phyloP scores from a whole-genome alignment of 2,329 filamentous ascomycete genomes.

The Rutstroemia sp. region DNA sequence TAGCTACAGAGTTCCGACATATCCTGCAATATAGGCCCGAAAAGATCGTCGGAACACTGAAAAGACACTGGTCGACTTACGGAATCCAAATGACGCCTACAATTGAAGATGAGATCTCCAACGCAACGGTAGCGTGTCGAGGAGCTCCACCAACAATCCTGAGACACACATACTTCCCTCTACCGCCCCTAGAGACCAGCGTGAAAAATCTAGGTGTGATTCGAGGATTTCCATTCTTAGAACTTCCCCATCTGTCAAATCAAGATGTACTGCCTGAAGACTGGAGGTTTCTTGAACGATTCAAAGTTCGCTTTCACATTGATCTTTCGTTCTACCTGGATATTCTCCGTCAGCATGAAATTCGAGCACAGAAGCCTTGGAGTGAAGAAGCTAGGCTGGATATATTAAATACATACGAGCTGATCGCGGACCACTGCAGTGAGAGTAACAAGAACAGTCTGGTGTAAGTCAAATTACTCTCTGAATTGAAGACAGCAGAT shows the following conservation, averaged over 20 bases:
- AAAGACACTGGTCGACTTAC: background rate
- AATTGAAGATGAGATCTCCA: background rate
- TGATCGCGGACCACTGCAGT: slow-evolving; percentile 12
- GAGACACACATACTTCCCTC: background rate
- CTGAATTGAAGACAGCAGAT: background rate
- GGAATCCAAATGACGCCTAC: background rate
- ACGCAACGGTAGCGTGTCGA: background rate
- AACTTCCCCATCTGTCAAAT: background rate
- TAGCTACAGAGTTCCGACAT: slow-evolving; percentile 17
- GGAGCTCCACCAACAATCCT: background rate
- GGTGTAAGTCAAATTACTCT: slow-evolving; percentile 8
- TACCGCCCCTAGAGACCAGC: background rate
- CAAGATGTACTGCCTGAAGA: slow-evolving; percentile 5
- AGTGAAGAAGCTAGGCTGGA: background rate
- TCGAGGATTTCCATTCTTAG: slow-evolving; percentile 10
- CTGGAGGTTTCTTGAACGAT: slow-evolving; percentile 16
- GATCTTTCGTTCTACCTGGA: slow-evolving; percentile 13
- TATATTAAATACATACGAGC: slow-evolving; percentile 16
- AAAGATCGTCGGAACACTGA: slow-evolving; percentile 13
- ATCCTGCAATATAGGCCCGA: slow-evolving; percentile 14
- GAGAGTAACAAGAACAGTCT: slow-evolving; percentile 2
- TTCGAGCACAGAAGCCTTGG: slow-evolving; percentile 4
- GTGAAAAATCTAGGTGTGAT: background rate
- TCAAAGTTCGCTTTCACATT: slow-evolving; percentile 11
- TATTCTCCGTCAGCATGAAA: slow-evolving; percentile 10